Evolutionary conservation across 2,329 filamentous ascomycete species (phyloP).

Genomic region (Teratosphaeria epicoccoides): DNA sequence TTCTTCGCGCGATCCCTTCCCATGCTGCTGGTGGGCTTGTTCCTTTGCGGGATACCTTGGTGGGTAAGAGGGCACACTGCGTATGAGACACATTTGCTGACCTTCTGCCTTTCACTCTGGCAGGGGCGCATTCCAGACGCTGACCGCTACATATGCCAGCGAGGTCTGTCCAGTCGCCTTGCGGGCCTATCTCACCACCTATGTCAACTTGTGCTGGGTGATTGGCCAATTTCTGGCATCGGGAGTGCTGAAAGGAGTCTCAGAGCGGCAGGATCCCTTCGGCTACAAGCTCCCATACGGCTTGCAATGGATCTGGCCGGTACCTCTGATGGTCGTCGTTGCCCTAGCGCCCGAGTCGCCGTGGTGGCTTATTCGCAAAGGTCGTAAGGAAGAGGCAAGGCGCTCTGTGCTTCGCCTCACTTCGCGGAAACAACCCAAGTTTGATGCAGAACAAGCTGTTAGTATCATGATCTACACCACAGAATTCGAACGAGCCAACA

Average conservation of each 20-base stretch:
- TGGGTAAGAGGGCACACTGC: too few relatives aligned
- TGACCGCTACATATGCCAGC: conserved; percentile 48
- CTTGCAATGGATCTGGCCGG: conserved; percentile 33
- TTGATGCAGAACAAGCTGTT: conserved; percentile 22
- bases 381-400: conserved; percentile 16
- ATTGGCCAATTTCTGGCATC: conserved; percentile 48
- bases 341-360: conserved; percentile 23
- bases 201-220: conserved; percentile 52
- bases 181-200: conserved; percentile 48
- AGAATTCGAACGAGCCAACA: conserved; percentile 42
- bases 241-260: conserved; percentile 24
- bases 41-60: conserved; percentile 31
- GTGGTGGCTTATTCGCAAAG: conserved; percentile 22
- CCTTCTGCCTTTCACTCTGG: too few relatives aligned
- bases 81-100: too few relatives aligned
- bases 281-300: conserved; percentile 34
- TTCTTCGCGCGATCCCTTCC: conserved; percentile 31
- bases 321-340: conserved; percentile 19
- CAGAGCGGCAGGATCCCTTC: conserved; percentile 16
- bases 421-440: conserved; percentile 13
- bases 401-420: conserved; percentile 14
- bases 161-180: conserved; percentile 52
- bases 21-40: conserved; percentile 21
- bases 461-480: conserved; percentile 35
- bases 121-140: not conserved